Conservation (phyloP, 176 grass and related monocot species). For the Musa itinerans region DNA sequence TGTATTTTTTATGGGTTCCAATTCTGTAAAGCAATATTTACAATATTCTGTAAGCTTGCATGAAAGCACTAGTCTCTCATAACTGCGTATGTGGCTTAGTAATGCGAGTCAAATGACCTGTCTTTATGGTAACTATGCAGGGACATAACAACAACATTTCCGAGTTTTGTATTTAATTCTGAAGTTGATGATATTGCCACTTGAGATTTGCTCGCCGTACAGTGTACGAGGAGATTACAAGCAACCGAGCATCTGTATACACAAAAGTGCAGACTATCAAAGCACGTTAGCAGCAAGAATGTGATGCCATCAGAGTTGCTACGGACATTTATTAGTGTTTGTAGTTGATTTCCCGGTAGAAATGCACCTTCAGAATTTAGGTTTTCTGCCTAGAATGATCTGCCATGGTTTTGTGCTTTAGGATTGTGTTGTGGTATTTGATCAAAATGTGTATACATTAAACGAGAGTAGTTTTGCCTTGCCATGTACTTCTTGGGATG, state of each 20-base stretch:
- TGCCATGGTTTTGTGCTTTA: no score
- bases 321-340: no score
- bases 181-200: conserved; percentile 76
- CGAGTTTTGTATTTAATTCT: conserved; percentile 87
- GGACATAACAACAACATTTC: conserved; percentile 99
- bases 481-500: no score
- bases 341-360: no score
- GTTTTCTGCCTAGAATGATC: no score
- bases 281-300: no score
- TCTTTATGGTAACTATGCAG: conserved; percentile 21
- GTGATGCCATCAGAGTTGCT: no score
- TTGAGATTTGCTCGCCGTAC: conserved; percentile 15
- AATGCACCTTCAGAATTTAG: no score
- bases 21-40: background rate
- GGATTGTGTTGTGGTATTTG: no score
- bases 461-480: no score
- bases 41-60: background rate
- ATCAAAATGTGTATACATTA: no score
- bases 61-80: background rate
- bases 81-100: no score
- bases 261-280: background rate
- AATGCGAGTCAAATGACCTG: background rate
- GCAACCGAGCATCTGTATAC: background rate
- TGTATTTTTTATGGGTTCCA: background rate
- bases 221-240: background rate